Base-by-base conservation (phyloP, 768 basidiomycete genomes). In the Serendipita sp. region DNA sequence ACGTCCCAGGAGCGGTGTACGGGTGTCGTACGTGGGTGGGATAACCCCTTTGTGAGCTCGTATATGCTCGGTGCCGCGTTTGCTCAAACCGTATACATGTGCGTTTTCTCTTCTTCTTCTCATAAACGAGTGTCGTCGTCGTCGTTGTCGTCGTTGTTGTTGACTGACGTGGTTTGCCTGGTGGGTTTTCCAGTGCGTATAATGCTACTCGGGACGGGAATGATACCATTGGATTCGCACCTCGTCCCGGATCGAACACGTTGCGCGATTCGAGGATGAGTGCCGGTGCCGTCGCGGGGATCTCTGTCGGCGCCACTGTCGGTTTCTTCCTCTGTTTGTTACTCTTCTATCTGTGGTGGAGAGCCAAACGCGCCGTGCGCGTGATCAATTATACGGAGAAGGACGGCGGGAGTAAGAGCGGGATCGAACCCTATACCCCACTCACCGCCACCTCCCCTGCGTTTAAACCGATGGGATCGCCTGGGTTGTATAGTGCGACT, bases 81-180 rank as follows among this genome's bases (percentile, higher is more conserved):
- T 60, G 55, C 55, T n/a, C 55, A 33, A 60, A 60, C 55, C 1
- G 55, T 60, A 8, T 60, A 60, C 55, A 60, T 60, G 55, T 60
- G 33, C 16, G 55, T 60, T 10, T 2, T n/a, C 55, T n/a, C 34
- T 18, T 60, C 36, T 29, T 27, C 16, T 23, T 16, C 48, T 33
- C 10, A 6, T n/a, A 52, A 1, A 5, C 48, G 8, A 8, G n/a
- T n/a, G 6, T 52, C 2, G 1, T 23, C 23, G 23, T 23, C 1
- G 11, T 13, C 1, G 44, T 13, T 45, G 44, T 52, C 2, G 1
- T 23, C 23, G 23, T 23, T 45, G 11, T 13, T 13, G 44, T 13
- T 45, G 44, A 23, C 23, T 23, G 23, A 23, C 23, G 23, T 23
- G 23, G 23, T 50, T 2, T 50, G 48, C 48, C 13, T 50, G 8